Percentiles rank a stretch among this genome's conserved stretches.
These are phyloP conservation scores for Trichosporon sp. DNA, from an alignment of 1,284 basidiomycete species.

Conservation along the genomic window DNA sequence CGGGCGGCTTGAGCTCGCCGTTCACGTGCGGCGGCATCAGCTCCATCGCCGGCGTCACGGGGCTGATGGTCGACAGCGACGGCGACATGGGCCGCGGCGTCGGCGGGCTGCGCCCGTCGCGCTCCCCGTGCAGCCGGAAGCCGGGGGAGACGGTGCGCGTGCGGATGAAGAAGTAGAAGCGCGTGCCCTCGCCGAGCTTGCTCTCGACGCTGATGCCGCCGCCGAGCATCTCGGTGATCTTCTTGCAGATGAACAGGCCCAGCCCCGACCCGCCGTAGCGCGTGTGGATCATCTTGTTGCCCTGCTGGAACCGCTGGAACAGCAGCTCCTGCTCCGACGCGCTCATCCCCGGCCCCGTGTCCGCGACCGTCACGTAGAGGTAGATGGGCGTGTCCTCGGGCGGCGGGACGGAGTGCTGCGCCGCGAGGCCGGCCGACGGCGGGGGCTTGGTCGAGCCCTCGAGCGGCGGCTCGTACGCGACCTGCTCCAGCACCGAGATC, in stretches of 20 bases:
- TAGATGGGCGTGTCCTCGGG: conserved; percentile 37
- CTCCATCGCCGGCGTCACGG: neutral
- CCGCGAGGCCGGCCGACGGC: neutral
- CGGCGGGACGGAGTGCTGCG: neutral
- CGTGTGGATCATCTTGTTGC: conserved; percentile 32
- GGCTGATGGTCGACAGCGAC: neutral
- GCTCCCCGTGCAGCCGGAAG: neutral
- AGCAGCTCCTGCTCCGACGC: conserved; percentile 38
- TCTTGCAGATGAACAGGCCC: conserved; percentile 36
- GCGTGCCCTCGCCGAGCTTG: conserved; percentile 45
- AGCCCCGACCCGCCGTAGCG: conserved; percentile 38
- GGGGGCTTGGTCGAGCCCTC: conserved; percentile 5
- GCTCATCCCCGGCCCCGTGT: conserved; percentile 47
- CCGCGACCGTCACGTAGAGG: conserved; percentile 42
- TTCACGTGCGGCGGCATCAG: neutral
- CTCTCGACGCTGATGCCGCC: conserved; percentile 34
- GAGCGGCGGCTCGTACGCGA: conserved; percentile 23
- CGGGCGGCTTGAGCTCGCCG: neutral
- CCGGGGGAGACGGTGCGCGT: neutral
- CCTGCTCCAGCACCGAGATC: conserved; percentile 34
- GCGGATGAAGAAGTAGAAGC: conserved; percentile 42
- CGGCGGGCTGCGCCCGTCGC: neutral
- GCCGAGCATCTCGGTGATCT: conserved; percentile 32
- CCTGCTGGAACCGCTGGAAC: conserved; percentile 46
- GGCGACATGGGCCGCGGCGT: neutral